Conservation (phyloP, 139 green algal species). For the Edaphochlamys debaryana region DNA sequence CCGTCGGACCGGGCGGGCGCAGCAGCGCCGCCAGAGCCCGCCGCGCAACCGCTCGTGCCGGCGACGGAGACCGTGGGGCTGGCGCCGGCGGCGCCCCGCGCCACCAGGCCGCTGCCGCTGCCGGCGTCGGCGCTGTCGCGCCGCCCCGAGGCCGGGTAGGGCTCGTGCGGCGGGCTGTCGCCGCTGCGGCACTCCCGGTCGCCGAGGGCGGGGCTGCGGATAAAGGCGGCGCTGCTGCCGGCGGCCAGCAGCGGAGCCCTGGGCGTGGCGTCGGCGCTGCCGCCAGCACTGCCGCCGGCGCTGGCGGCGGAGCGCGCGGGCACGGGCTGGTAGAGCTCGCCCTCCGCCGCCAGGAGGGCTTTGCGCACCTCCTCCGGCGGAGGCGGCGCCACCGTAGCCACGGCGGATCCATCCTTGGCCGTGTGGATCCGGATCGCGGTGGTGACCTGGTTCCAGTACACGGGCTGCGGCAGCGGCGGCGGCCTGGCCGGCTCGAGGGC, state of each 20-base stretch:
- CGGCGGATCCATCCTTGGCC: neutral
- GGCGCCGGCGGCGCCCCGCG: no score
- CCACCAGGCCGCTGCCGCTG: neutral
- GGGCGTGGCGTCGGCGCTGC: no score
- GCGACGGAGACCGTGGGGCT: no score
- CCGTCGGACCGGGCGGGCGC: no score
- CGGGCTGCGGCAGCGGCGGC: neutral
- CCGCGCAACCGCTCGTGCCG: no score
- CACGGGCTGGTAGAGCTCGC: neutral
- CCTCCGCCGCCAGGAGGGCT: neutral
- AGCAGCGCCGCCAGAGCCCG: no score
- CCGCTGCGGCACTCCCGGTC: no score
- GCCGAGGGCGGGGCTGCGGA: no score
- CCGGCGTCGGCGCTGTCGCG: neutral
- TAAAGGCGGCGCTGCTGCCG: neutral
- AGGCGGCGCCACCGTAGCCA: neutral
- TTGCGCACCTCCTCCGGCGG: neutral
- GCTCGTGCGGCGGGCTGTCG: no score
- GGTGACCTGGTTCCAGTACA: slow-evolving; percentile 19
- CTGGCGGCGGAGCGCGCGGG: no score
- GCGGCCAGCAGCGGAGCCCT: no score
- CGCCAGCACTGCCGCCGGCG: no score
- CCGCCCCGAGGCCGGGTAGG: neutral
- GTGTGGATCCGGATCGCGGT: neutral
- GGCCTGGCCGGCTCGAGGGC: neutral